Evolutionary conservation across 345 rosid species (phyloP), one percentile per base, ranked within the genome.

Genomic region (Clarkia xantiana): DNA sequence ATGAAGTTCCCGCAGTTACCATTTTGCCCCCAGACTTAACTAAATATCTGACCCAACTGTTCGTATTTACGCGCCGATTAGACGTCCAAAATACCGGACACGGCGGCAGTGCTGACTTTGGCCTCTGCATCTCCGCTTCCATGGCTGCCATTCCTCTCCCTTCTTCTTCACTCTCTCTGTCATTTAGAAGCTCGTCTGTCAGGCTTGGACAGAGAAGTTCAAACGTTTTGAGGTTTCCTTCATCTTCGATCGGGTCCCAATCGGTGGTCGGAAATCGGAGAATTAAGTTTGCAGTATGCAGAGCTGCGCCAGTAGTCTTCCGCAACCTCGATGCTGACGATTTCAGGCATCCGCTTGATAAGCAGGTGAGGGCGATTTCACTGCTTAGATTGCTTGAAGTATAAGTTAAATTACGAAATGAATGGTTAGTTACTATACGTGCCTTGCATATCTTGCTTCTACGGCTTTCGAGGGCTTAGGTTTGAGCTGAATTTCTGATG

Each of bases 281-380:
- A 49, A 44, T 62, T 53, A 57, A 64, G 64, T 59, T 56, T 57
- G 64, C 77, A 36, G 60, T 66, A 56, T 72, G 77, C 64, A 69
- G 81, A 75, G 86, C 79, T 18, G 67, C 79, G 48, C 59, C 84
- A 54, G 71, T 78, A 40, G 75, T 78, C 62, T 81, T 91, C 62
- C 82, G 82, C 42, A 70, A 83, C 48, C 97, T 90, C 45, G 96
- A 90, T 45, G 96, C 96, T 17, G 97, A 90, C 73, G 97, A 86
- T 70, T 86, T 90, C 47, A 72, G 96, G 12, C 97, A 86, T 62
- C 94, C 94, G 59, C 75, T 86, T 1, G 96, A 91, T 65, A 81
- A 81, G 45, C 96, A 91, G 98, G 98, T 90, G 18, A 6, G 42
- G 36, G 4, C 9, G 44, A 12, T 0, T 0, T 15, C 12, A 18